Base-by-base conservation (phyloP, 768 basidiomycete species). In the Tylopilus plumbeoviolaceoides region DNA sequence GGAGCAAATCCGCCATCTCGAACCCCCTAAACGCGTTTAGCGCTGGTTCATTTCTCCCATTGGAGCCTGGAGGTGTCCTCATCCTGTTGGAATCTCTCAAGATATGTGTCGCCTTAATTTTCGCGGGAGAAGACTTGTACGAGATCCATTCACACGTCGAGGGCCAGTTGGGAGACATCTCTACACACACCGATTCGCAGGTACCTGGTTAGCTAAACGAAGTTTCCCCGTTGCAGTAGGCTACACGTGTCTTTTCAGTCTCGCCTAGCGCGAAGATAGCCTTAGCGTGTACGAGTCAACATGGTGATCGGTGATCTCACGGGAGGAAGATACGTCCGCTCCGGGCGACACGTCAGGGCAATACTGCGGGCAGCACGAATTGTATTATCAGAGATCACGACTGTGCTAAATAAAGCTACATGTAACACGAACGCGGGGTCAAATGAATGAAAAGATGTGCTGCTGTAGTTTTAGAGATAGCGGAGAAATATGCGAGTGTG, bases 91-190 rank as follows among this genome's bases (percentile, higher is more conserved):
- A 51, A 47, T 47, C 53, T 36, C 30, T 43, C 44, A 53, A 51
- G 53, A 44, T 47, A 57, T 17, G 6, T 39, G 33, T 38, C 25
- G 23, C 20, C n/a, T 23, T 31, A 53, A 67, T 57, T 56, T 55
- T 65, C 62, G 63, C 64, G 64, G 64, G 65, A 65, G 65, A 65
- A 67, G 62, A 35, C 25, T 14, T 50, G 46, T 30, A 21, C 43
- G 28, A 44, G 50, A 58, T 61, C 54, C 46, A 47, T 66, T 64
- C 59, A 59, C 54, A 66, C 56, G 54, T 44, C 53, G 52, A 48
- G 54, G 4, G 21, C 35, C 8, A 11, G 30, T 41, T 50, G 50
- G 38, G 55, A 54, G 46, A 44, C 48, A 33, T 49, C 35, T 50
- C 40, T 38, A 38, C 47, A 38, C n/a, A 27, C 47, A 28, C n/a